Percentiles rank a stretch among this genome's conserved stretches.
Conservation (phyloP, 768 basidiomycete species). For the Podaxis rugospora region DNA sequence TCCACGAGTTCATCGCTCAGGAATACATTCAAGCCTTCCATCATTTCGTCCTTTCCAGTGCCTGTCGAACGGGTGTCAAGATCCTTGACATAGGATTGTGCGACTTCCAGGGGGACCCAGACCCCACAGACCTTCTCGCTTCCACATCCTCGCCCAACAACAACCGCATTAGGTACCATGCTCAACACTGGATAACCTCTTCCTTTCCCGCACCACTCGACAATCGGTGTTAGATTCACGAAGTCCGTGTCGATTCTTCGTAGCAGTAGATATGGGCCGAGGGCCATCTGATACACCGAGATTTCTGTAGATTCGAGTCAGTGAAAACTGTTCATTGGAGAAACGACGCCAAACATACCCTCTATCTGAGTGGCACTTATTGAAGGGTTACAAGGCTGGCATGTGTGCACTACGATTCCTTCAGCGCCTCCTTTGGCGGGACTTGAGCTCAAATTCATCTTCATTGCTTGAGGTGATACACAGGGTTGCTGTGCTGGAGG, state of each 20-base stretch:
- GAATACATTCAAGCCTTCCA: slow-evolving; percentile 42
- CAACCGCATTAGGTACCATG: slow-evolving; percentile 41
- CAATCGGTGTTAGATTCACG: slow-evolving; percentile 64
- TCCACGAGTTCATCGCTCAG: slow-evolving; percentile 58
- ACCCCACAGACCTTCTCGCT: slow-evolving; percentile 52
- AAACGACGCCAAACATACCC: slow-evolving; percentile 37
- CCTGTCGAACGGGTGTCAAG: slow-evolving; percentile 29
- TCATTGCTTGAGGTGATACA: slow-evolving; percentile 36
- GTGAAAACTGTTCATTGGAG: background rate
- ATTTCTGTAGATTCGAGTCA: slow-evolving; percentile 43
- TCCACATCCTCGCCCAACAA: slow-evolving; percentile 51
- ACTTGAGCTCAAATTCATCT: slow-evolving; percentile 25
- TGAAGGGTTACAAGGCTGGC: slow-evolving; percentile 55
- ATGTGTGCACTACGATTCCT: slow-evolving; percentile 57
- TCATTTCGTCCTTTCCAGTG: slow-evolving; percentile 21
- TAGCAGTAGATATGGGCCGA: slow-evolving; percentile 51
- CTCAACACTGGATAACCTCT: slow-evolving; percentile 27
- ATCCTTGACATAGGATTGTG: slow-evolving; percentile 47
- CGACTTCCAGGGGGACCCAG: slow-evolving; percentile 64
- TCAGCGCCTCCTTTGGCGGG: slow-evolving; percentile 20
- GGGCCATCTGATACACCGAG: slow-evolving; percentile 66
- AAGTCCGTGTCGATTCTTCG: slow-evolving; percentile 79
- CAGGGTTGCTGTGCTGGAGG: slow-evolving; percentile 19
- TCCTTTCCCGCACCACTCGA: slow-evolving; percentile 18
- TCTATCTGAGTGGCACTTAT: slow-evolving; percentile 68